A percentile compares a stretch with the other conserved stretches of the same genome.
phyloP scores from a whole-genome alignment of 2,329 filamentous ascomycete genomes.

The Ploettnerulaceae sp. region DNA sequence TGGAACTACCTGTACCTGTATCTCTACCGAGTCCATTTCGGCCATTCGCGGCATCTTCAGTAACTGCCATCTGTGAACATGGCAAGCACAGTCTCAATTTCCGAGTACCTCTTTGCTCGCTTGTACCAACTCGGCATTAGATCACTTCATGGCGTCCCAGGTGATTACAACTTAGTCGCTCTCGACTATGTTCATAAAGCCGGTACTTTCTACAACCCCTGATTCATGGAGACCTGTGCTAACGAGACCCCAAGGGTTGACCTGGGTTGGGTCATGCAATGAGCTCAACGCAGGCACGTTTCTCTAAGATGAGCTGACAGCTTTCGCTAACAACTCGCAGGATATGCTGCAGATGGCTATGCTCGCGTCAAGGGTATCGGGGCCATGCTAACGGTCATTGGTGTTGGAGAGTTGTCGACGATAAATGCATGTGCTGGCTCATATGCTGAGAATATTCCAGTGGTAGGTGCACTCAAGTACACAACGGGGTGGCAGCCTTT shows the following conservation, averaged over 20 bases:
- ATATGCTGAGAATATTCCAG: slow-evolving; percentile 63
- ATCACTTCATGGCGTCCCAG: slow-evolving; percentile 61
- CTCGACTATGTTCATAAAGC: slow-evolving; percentile 57
- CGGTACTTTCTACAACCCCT: slow-evolving; percentile 25
- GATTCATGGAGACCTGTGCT: not conserved
- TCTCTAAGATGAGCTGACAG: not conserved
- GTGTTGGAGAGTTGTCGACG: slow-evolving; percentile 65
- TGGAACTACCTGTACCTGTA: no score
- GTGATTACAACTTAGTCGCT: slow-evolving; percentile 64
- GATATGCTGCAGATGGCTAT: slow-evolving; percentile 75
- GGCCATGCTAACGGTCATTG: slow-evolving; percentile 68
- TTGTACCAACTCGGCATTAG: slow-evolving; percentile 58
- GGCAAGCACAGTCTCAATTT: slow-evolving; percentile 41
- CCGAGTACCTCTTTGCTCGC: slow-evolving; percentile 60
- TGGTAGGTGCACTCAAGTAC: slow-evolving; percentile 41
- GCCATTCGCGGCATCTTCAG: no score
- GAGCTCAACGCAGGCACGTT: slow-evolving; percentile 14
- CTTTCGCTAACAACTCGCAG: slow-evolving; percentile 33
- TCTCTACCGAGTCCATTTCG: no score
- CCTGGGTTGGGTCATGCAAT: slow-evolving; percentile 40
- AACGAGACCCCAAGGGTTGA: slow-evolving; percentile 34
- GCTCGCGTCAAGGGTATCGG: slow-evolving; percentile 64
- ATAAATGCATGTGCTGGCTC: slow-evolving; percentile 67
- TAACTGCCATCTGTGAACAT: not conserved
- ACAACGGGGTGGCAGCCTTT: not conserved